Conservation (phyloP, 768 basidiomycete species). For the Boletus sp. region DNA sequence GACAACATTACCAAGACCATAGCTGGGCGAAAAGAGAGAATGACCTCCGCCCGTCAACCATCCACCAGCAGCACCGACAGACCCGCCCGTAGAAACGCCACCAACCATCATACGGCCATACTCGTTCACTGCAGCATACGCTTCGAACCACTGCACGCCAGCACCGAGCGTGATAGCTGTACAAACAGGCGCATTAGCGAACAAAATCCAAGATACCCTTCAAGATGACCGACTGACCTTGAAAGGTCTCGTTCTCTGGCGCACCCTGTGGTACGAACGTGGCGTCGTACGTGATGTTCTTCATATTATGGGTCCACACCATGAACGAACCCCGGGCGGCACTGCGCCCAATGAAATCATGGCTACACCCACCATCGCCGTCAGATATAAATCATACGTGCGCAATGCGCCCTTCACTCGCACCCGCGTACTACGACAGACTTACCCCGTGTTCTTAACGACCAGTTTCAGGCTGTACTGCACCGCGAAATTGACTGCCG, state of each 20-base stretch:
- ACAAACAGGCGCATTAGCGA: conserved; percentile 10
- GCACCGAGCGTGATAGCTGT: conserved; percentile 33
- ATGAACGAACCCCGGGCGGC: conserved; percentile 35
- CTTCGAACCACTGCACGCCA: conserved; percentile 46
- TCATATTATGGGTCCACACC: conserved; percentile 42
- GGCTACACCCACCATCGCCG: conserved; percentile 14
- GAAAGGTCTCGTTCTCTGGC: conserved; percentile 2
- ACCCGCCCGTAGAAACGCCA: conserved; percentile 37
- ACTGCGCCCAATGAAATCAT: conserved; percentile 40
- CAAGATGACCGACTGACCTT: not conserved
- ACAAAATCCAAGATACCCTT: not conserved
- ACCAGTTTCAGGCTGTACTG: conserved; percentile 14
- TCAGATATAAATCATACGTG: not conserved
- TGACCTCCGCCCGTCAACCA: conserved; percentile 50
- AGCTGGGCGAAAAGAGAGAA: conserved; percentile 35
- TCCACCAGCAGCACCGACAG: conserved; percentile 47
- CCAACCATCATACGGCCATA: conserved; percentile 46
- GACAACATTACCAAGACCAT: conserved; percentile 38
- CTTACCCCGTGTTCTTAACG: conserved; percentile 25
- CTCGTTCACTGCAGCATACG: conserved; percentile 38
- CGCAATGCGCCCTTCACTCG: not conserved
- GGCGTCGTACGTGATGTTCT: conserved; percentile 34
- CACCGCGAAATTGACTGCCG: conserved; percentile 19
- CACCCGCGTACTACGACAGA: not conserved
- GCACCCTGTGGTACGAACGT: conserved; percentile 34